Conservation (phyloP, 2,329 filamentous ascomycete genomes). For the Cercospora berteroae region DNA sequence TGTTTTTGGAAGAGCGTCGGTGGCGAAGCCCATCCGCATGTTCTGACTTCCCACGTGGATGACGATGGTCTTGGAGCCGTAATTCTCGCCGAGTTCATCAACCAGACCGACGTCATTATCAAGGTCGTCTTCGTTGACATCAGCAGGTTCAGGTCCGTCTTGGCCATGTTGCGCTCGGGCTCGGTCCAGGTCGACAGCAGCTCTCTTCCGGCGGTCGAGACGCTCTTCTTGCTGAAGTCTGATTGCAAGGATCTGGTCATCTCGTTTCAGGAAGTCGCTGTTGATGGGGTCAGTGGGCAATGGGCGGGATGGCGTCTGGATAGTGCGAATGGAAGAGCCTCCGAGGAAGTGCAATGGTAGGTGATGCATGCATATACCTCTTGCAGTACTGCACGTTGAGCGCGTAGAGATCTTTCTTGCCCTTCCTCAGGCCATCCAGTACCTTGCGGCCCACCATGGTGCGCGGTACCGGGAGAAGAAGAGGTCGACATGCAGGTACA, state of each 20-base stretch:
- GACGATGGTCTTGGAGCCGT: slow-evolving; percentile 87
- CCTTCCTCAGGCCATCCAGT: slow-evolving; percentile 35
- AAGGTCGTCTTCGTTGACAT: slow-evolving; percentile 32
- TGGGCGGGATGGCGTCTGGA: neutral
- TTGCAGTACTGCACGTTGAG: slow-evolving; percentile 38
- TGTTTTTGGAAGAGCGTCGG: slow-evolving; percentile 89
- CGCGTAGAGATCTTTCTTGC: slow-evolving; percentile 38
- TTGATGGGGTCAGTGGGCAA: neutral
- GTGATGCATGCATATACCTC: slow-evolving; percentile 32
- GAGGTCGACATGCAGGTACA: slow-evolving; percentile 5
- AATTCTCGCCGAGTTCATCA: slow-evolving; percentile 57
- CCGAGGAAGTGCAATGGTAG: neutral
- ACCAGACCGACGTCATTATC: slow-evolving; percentile 57
- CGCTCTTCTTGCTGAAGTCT: slow-evolving; percentile 85
- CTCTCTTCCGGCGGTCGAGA: slow-evolving; percentile 78
- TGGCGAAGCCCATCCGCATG: slow-evolving; percentile 89
- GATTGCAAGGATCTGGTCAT: slow-evolving; percentile 90
- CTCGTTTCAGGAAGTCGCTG: slow-evolving; percentile 96
- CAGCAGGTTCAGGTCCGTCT: slow-evolving; percentile 39
- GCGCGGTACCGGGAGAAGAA: neutral
- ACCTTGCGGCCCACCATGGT: slow-evolving; percentile 36
- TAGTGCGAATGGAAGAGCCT: neutral
- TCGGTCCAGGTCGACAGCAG: slow-evolving; percentile 82
- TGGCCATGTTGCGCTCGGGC: slow-evolving; percentile 73
- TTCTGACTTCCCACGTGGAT: slow-evolving; percentile 97